Evolutionary conservation across 805 yeast species (phyloP), one percentile per base, ranked within the genome.

Genomic region (Clavispora carvajalis): DNA sequence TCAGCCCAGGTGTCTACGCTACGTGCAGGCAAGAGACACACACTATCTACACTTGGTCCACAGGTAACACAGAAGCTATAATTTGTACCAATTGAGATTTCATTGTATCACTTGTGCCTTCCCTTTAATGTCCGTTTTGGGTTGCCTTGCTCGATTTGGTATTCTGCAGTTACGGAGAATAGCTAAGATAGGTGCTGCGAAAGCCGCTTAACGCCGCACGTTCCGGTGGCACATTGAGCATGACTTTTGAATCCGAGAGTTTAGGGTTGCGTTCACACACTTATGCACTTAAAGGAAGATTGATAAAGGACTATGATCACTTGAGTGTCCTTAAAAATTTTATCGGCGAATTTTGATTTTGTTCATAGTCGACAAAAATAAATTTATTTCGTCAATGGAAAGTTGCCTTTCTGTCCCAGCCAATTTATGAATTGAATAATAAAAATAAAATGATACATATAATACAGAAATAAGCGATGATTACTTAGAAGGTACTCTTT

Each of bases 401-500:
- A 8, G 10, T 3, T 16, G 10, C 8, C 10, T 8, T 7, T 4
- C 4, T 5, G 12, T 5, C 19, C 18, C 12, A 4, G 2, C 19
- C 10, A 3, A 10, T 4, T 8, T 15, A 11, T 19, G 12, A 15
- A 28, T 12, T 28, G 16, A 28, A 16, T 5, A 15, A 16, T 16
- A 28, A 28, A 6, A 15, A 8, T 6, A 8, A 25, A 25, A 25
- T 7, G 25, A 6, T 6, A 25, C 8, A 15, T 28, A 28, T 28
- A 28, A 28, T 28, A 28, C 31, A 28, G 10, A 15, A 9, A 19
- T 13, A 28, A 19, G 5, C 16, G 7, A 15, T 3, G 10, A 7
- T 16, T 28, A 28, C 19, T 15, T 28, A 11, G 48, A 45, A 10
- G 51, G 48, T 22, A 31, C 41, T 22, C 51, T 37, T 34, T 45